Base-by-base conservation (phyloP, 2,329 filamentous ascomycete species). In the Fusarium nelsonii region DNA sequence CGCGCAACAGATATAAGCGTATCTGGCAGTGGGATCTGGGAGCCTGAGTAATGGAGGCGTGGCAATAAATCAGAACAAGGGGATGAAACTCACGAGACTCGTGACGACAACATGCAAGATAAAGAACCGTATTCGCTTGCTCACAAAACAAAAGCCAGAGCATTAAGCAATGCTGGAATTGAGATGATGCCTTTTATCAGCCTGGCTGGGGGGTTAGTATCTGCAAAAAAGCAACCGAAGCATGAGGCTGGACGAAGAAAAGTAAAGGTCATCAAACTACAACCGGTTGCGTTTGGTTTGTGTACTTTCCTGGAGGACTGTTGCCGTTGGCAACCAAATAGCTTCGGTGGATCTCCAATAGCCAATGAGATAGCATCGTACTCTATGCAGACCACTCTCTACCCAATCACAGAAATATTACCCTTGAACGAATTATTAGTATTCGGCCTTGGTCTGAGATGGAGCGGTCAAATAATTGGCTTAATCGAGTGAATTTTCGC, bases 291-390 rank as follows among this genome's bases (percentile, higher is more conserved):
- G 48, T 30, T 23, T 73, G 70, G 70, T 78, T 78, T 79, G 77
- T 79, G 76, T 79, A 79, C 75, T 77, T 78, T 76, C 63, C 59
- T 23, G 26, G 56, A 30, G 52, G 50, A 53, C 51, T 67, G 77
- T 79, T 79, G 77, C 77, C 63, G 72, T 28, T 77, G 73, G 70
- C 76, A 77, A 77, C 76, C 57, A 39, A 32, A 12, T 16, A 53
- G 23, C 23, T 23, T 23, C 18, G 30, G 52, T 55, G 48, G 41
- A 30, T 23, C 33, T 16, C 4, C 16, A 34, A 3, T 20, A 3
- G 14, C 68, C 68, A 70, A 70, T 69, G 41, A 69, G 32, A 53
- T 32, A 60, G 52, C 41, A 65, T 28, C 53, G 11, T 46, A 23
- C 20, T 44, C 50, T 41, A 16, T 63, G 16, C 33, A 28, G 34